Conservation (phyloP, 371 early-diverging fungal species). For the Rhizopus arrhizus region DNA sequence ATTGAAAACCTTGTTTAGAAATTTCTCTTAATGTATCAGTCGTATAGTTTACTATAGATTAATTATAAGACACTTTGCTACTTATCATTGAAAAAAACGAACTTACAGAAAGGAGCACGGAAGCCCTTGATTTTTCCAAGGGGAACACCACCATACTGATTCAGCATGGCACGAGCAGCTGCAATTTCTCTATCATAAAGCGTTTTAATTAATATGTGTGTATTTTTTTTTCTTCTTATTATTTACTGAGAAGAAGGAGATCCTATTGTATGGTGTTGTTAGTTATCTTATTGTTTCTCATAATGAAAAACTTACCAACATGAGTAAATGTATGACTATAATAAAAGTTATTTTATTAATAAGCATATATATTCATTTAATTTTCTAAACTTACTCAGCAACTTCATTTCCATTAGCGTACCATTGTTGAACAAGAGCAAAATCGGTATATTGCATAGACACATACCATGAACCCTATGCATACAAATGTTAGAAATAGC, state of each 20-base stretch:
- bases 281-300: background rate
- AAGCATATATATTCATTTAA: background rate
- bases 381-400: conserved; percentile 52
- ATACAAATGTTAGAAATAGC: conserved; percentile 4
- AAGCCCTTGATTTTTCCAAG: conserved; percentile 69
- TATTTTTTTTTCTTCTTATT: conserved; percentile 3
- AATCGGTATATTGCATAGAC: conserved; percentile 69
- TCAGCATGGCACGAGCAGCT: conserved; percentile 60
- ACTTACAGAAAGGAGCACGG: conserved; percentile 70
- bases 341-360: conserved; percentile 13
- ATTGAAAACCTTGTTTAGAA: conserved; percentile 63
- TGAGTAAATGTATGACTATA: conserved; percentile 69
- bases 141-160: conserved; percentile 67
- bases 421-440: conserved; percentile 68
- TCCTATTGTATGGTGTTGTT: conserved; percentile 19
- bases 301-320: conserved; percentile 35
- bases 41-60: conserved; percentile 59
- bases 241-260: conserved; percentile 49
- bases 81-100: background rate
- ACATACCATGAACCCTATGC: conserved; percentile 66
- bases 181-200: conserved; percentile 54
- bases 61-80: background rate
- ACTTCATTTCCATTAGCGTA: conserved; percentile 75
- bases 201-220: background rate
- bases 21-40: conserved; percentile 56